These are phyloP conservation scores for Microcyclospora pomicola DNA, from an alignment of 2,329 filamentous ascomycete genomes.

Conservation along the genomic window DNA sequence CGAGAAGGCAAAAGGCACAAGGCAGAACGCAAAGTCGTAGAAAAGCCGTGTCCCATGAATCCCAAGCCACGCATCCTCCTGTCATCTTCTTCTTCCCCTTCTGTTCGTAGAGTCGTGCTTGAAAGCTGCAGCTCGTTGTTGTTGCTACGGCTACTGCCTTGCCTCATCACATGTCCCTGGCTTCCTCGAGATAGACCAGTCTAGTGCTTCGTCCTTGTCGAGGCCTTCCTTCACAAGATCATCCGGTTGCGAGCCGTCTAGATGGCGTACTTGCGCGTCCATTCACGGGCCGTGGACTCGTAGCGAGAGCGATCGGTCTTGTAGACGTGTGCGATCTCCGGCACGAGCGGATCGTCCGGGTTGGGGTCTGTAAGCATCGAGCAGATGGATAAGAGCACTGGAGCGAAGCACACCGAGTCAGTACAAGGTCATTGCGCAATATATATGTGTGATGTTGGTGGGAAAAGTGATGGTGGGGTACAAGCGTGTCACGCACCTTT, in stretches of 20 bases:
- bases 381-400: constrained; percentile 96
- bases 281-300: constrained; percentile 91
- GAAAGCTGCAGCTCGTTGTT: background rate
- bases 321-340: constrained; percentile 98
- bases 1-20: constrained; percentile 20
- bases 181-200: background rate
- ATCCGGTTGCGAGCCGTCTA: constrained; percentile 28
- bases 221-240: too few relatives aligned
- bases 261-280: constrained; percentile 98
- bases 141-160: background rate
- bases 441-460: too few relatives aligned
- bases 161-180: background rate
- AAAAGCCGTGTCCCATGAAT: constrained; percentile 3
- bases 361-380: constrained; percentile 99
- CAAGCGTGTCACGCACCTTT: background rate
- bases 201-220: background rate
- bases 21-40: background rate
- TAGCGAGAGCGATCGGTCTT: constrained; percentile 95
- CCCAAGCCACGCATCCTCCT: background rate
- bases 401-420: background rate
- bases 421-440: too few relatives aligned
- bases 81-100: background rate
- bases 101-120: too few relatives aligned
- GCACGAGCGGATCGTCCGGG: constrained; percentile 95
- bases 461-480: too few relatives aligned